Conservation (phyloP, 768 basidiomycete species). For the Kwoniella sp. region DNA sequence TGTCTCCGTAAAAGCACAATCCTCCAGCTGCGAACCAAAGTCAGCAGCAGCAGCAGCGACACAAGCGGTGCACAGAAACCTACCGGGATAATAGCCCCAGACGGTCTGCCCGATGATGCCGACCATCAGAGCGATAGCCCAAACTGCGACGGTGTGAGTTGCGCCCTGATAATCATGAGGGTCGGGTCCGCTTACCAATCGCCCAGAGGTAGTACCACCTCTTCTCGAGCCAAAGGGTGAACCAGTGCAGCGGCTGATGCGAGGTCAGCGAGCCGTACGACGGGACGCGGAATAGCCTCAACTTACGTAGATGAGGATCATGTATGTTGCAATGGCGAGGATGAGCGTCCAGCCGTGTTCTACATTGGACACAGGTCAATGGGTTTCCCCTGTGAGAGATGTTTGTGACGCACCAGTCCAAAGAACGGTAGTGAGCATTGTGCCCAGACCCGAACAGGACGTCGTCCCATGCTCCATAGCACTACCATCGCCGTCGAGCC, state of each 20-base stretch:
- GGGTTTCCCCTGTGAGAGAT: no score
- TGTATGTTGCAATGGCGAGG: constrained; percentile 48
- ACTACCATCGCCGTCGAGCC: constrained; percentile 13
- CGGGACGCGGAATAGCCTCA: not conserved
- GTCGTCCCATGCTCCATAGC: constrained; percentile 22
- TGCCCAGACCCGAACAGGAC: constrained; percentile 42
- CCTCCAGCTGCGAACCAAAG: constrained; percentile 29
- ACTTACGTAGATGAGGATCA: constrained; percentile 50
- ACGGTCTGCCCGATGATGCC: constrained; percentile 37
- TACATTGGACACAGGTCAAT: constrained; percentile 1
- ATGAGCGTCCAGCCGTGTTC: constrained; percentile 50
- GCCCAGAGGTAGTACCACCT: constrained; percentile 43
- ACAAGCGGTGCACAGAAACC: no score
- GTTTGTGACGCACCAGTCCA: constrained; percentile 38
- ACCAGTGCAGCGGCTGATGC: constrained; percentile 40
- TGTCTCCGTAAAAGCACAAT: constrained; percentile 45
- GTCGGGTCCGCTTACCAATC: constrained; percentile 22
- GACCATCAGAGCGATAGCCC: constrained; percentile 31
- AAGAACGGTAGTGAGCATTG: constrained; percentile 34
- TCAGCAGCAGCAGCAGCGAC: not conserved
- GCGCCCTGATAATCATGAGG: no score
- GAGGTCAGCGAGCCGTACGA: not conserved
- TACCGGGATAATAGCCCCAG: constrained; percentile 39
- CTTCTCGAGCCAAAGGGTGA: constrained; percentile 43
- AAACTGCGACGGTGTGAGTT: constrained; percentile 21